Conservation (phyloP, 2,329 filamentous ascomycete species). For the Dactylella cylindrospora region DNA sequence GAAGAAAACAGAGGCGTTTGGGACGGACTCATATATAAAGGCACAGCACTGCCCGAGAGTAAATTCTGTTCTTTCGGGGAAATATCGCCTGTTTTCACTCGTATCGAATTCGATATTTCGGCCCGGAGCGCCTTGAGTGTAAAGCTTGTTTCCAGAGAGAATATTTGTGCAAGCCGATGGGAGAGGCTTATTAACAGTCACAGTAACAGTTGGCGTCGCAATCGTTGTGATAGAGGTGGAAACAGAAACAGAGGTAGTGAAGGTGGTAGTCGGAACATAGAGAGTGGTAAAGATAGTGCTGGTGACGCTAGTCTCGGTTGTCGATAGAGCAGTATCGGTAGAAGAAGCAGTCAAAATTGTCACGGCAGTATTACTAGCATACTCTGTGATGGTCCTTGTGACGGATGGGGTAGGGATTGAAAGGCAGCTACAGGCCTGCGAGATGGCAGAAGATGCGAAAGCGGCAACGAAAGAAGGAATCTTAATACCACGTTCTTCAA, state of each 20-base stretch:
- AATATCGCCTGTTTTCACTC: not conserved
- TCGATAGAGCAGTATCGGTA: constrained; percentile 1
- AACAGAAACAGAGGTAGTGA: not conserved
- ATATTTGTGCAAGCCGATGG: constrained; percentile 4
- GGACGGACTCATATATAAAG: not conserved
- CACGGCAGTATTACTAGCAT: constrained; percentile 3
- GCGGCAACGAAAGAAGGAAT: not conserved
- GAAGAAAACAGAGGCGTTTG: not conserved
- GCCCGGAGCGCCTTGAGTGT: not conserved
- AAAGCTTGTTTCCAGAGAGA: constrained; percentile 3
- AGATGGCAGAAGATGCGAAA: constrained; percentile 7
- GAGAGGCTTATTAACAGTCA: not conserved
- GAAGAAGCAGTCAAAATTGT: not conserved
- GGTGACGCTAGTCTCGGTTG: constrained; percentile 1
- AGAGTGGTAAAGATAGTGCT: constrained; percentile 5
- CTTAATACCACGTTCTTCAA: not conserved
- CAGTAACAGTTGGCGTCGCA: not conserved
- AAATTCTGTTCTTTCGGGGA: not conserved
- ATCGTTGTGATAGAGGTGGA: not conserved
- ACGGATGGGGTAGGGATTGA: not conserved
- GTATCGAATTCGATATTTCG: not conserved
- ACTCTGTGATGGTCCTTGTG: constrained; percentile 2
- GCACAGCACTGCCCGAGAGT: constrained; percentile 7
- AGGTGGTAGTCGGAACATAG: constrained; percentile 12
- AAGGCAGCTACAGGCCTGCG: constrained; percentile 9